Percentiles rank a stretch among this genome's conserved stretches.
phyloP scores from a whole-genome alignment of 2,329 filamentous ascomycete genomes.

The Aspergillus quadrilineatus region DNA sequence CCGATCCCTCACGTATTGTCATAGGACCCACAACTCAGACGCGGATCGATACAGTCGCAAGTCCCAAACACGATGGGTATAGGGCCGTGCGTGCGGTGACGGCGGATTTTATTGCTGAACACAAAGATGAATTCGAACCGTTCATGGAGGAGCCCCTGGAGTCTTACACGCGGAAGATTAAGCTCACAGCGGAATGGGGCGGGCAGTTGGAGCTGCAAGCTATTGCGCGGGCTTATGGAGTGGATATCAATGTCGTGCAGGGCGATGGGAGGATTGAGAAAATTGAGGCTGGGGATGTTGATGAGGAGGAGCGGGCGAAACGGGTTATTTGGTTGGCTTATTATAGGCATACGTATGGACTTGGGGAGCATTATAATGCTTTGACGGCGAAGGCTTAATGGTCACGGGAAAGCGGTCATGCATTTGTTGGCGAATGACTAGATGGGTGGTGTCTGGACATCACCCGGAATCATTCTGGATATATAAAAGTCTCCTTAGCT shows the following conservation, averaged over 20 bases:
- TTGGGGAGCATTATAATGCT: constrained; percentile 98
- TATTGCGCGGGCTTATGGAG: constrained; percentile 74
- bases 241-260: constrained; percentile 82
- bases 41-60: constrained; percentile 33
- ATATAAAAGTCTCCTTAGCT: background rate
- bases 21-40: constrained; percentile 32
- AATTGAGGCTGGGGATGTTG: constrained; percentile 56
- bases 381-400: constrained; percentile 53
- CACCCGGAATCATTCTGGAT: background rate
- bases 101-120: constrained; percentile 71
- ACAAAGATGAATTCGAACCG: constrained; percentile 77
- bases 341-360: constrained; percentile 87
- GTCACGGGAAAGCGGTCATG: background rate
- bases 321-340: constrained; percentile 86
- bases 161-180: constrained; percentile 71
- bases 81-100: constrained; percentile 67
- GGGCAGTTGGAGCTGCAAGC: constrained; percentile 88
- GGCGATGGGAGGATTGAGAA: constrained; percentile 74
- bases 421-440: background rate
- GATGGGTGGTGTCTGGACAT: constrained; percentile 1
- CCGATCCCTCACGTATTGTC: constrained; percentile 37
- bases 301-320: constrained; percentile 45
- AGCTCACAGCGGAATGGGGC: constrained; percentile 91
- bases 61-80: constrained; percentile 54
- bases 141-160: constrained; percentile 82